Evolutionary conservation across 73 alveolate genomes (phyloP), one percentile per base, ranked within the genome.

Genomic region (Tetrahymena thermophila): DNA sequence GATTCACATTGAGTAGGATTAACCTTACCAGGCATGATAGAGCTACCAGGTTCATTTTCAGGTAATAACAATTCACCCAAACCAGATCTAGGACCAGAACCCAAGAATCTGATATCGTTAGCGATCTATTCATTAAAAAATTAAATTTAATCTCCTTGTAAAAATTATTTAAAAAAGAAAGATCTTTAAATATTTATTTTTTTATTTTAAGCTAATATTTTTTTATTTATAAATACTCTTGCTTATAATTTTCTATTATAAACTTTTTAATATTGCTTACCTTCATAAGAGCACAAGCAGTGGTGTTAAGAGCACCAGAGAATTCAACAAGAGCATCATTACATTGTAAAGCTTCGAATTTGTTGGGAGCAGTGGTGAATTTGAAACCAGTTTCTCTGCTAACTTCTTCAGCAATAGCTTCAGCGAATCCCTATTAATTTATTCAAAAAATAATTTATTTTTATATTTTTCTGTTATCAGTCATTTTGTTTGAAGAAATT

Each of bases 11-110:
- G 98, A 35, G 99, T 99, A 28, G 99, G 99, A 97, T 98, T 99
- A 15, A 99, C 99, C 95, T 99, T 98, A 40, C 99, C 99, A 35
- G 99, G 99, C 99, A 98, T 99, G 95, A 99, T 98, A 14, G 99
- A 98, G 84, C 99, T 97, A 58, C 99, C 99, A 93, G 99, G 99
- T 94, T 99, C 99, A 93, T 97, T 98, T 95, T 99, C 99, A 93
- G 99, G 99, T 31, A 99, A 98, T 56, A 95, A 85, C 28, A 99
- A 96, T 97, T 99, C 99, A 28, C 99, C 99, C 17, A 99, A 97
- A 25, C 99, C 99, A 95, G 99, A 99, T 97, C 99, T 96, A n/a
- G 99, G 99, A 1, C 99, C 99, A 83, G 99, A 97, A 56, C 99
- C 99, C 96, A 99, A 95, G 96, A 99, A 97, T 93, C 99, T 96